Conservation (phyloP, 1,284 basidiomycete genomes). For the Pascua guehoae region DNA sequence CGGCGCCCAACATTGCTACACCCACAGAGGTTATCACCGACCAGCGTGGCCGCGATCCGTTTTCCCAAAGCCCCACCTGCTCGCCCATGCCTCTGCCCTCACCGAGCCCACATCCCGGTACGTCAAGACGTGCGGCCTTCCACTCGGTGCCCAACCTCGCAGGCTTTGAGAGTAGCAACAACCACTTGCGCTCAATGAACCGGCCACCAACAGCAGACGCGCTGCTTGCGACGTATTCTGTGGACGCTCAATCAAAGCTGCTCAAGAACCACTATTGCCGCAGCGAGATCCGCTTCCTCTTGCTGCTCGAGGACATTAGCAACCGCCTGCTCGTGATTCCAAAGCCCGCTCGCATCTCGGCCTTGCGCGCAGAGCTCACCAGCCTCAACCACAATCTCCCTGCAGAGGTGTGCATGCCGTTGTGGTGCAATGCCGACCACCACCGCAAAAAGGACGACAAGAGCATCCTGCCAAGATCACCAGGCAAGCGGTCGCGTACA, state of each 20-base stretch:
- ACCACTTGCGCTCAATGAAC: slow-evolving; percentile 36
- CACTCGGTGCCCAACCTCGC: slow-evolving; percentile 57
- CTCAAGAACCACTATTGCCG: slow-evolving; percentile 84
- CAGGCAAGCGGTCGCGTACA: slow-evolving; percentile 30
- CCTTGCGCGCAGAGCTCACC: slow-evolving; percentile 91
- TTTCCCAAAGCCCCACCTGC: slow-evolving; percentile 24
- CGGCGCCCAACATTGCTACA: slow-evolving; percentile 5
- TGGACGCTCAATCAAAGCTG: slow-evolving; percentile 65
- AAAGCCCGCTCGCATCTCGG: slow-evolving; percentile 89
- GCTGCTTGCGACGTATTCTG: slow-evolving; percentile 60
- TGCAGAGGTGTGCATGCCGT: slow-evolving; percentile 85
- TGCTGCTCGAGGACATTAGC: slow-evolving; percentile 86
- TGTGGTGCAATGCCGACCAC: slow-evolving; percentile 78
- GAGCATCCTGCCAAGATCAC: too few species aligned
- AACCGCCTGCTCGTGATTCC: slow-evolving; percentile 89
- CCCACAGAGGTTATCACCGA: background rate
- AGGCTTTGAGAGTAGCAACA: slow-evolving; percentile 44
- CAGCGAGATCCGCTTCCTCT: slow-evolving; percentile 86
- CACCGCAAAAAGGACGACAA: slow-evolving; percentile 42
- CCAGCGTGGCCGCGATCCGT: slow-evolving; percentile 29
- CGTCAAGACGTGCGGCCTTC: slow-evolving; percentile 52
- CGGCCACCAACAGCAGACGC: slow-evolving; percentile 51
- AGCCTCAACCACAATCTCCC: slow-evolving; percentile 94
- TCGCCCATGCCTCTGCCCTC: too few species aligned
- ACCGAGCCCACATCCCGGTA: background rate